Base-by-base conservation (phyloP, 1,139 yeast species). In the Saccharomyces hybrid region DNA sequence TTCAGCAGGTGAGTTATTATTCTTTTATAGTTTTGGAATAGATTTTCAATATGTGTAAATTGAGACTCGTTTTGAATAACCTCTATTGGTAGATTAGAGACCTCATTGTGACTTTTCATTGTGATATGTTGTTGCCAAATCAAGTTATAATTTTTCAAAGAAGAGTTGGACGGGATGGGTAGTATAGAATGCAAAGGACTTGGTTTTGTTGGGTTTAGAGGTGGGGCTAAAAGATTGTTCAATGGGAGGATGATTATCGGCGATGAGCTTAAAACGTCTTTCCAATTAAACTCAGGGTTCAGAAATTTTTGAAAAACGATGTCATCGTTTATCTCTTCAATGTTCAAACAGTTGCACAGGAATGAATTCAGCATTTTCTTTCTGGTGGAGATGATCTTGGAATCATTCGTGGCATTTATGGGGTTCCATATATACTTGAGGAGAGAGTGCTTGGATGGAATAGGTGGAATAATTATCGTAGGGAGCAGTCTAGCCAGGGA, bases 401-500 rank as follows among this genome's bases (percentile, higher is more conserved):
- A 57, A 63, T 82, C 85, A 53, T 78, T 82, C 57, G 79, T 78
- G 4, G 83, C 86, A 59, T 77, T 79, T 26, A 84, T 71, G 12
- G 86, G 85, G 48, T 71, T 73, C 50, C 72, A 57, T 29, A 50
- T 50, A 57, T 75, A 75, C 56, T 71, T 73, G 14, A 73, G 66
- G 61, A 82, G 66, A 24, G 86, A 75, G 66, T 93, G 97, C 71
- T 93, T 93, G 54, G 91, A 96, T 0, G 99, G 99, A 27, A 93
- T 88, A 0, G 98, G 97, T 1, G 99, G 99, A 4, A 93, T 81
- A 1, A 93, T 79, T n/a, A 86, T 71, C 12, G 96, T 83, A 3
- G 99, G 98, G 64, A 88, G 86, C 41, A 88, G 74, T 65, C 83
- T 82, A 4, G 82, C 75, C 27, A 93, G 76, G 2, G 85, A 79